Base-by-base conservation (phyloP, 768 basidiomycete genomes). In the Glaciozyma antarctica region DNA sequence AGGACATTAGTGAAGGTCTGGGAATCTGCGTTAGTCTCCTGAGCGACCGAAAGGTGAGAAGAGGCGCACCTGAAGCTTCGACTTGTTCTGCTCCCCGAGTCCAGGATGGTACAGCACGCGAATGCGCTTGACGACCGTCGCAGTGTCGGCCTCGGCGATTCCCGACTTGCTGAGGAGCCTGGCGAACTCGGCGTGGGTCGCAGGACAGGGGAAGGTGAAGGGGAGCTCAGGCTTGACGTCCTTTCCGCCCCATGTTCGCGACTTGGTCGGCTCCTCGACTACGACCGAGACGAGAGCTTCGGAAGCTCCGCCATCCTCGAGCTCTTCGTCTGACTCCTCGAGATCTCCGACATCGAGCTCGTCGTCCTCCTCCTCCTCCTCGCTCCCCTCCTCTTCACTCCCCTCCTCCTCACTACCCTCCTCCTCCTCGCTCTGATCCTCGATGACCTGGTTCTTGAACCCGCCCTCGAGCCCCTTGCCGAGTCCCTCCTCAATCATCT, bases 91-190 rank as follows among this genome's bases (percentile, higher is more conserved):
- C 24, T 86, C 83, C 2, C 83, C 85, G n/a, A 98, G 79, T 73
- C 90, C 94, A 1, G 93, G 88, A 74, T 99, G 95, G 74, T 95
- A 86, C 12, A 98, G 78, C 1, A 89, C 82, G 16, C 93, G 84
- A 54, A 98, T 92, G 52, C 95, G 87, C 73, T 97, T 87, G 44
- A 97, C 80, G 2, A 97, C 90, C 0, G 80, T 85, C 6, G 85
- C 83, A 2, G 94, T 75, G 65, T 94, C 86, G 32, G 82, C 78
- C 51, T 90, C 87, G 30, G 60, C 61, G 57, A 71, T 58, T 21
- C 83, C 80, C 22, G 92, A 75, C 48, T 80, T 81, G 24, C 86
- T 82, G 3, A 97, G 75, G 21, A 94, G 86, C 28, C 86, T 83
- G n/a, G 94, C 81, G 70, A 98, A 88, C 64, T 94, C 90, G 54